These are phyloP conservation scores for Theileria orientalis DNA, from an alignment of 169 alveolate genomes.

Conservation along the genomic window DNA sequence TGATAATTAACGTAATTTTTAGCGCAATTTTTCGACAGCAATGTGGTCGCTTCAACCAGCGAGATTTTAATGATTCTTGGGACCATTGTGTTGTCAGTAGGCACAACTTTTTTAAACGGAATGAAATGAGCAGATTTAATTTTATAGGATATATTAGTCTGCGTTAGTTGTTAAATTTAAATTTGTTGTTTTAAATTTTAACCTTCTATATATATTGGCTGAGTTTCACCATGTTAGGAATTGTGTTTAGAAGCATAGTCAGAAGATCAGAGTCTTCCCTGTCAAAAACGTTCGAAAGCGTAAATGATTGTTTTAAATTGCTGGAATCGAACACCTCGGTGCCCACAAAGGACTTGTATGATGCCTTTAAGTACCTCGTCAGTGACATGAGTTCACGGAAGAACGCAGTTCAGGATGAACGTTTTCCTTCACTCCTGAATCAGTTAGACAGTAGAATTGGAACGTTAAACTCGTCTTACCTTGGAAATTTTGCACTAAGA, in stretches of 20 bases:
- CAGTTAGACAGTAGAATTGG: slow-evolving; percentile 59
- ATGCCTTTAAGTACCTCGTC: slow-evolving; percentile 52
- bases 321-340: slow-evolving; percentile 24
- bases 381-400: slow-evolving; percentile 5
- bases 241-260: slow-evolving; percentile 8
- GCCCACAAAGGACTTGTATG: slow-evolving; percentile 46
- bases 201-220: not conserved
- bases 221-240: slow-evolving; percentile 25
- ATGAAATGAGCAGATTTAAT: not conserved
- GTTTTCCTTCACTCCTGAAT: slow-evolving; percentile 46
- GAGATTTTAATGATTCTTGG: slow-evolving; percentile 14
- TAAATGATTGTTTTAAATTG: slow-evolving; percentile 52
- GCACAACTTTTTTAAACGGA: slow-evolving; percentile 8
- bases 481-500: slow-evolving; percentile 65
- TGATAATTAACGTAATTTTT: not conserved
- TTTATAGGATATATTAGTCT: not conserved
- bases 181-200: not conserved
- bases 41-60: not conserved
- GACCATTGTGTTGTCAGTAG: not conserved
- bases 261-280: slow-evolving; percentile 6
- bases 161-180: not conserved
- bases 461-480: slow-evolving; percentile 56
- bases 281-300: slow-evolving; percentile 26
- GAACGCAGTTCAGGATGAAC: slow-evolving; percentile 33
- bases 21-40: slow-evolving; percentile 30